Evolutionary conservation across 2,329 filamentous ascomycete genomes (phyloP).

Genomic region (Raffaelea ambrosiae): DNA sequence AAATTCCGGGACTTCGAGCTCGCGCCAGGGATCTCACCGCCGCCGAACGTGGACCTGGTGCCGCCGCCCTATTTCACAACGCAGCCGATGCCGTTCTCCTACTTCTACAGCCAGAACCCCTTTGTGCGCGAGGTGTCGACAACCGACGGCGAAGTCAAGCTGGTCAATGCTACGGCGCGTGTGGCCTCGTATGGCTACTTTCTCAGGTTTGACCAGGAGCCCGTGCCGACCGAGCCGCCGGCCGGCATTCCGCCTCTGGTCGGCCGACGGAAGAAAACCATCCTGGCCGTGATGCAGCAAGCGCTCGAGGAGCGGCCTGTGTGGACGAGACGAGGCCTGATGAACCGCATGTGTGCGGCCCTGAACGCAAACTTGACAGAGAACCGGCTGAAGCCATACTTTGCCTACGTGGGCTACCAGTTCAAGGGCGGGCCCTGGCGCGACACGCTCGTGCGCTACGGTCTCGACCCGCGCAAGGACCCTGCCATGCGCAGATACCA

Average conservation of each 20-base stretch:
- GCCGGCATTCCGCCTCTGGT: conserved; percentile 45
- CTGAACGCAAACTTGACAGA: conserved; percentile 24
- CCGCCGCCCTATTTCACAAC: conserved; percentile 74
- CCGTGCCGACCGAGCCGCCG: conserved; percentile 53
- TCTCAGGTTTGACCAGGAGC: conserved; percentile 51
- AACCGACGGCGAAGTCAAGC: conserved; percentile 39
- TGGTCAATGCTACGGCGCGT: conserved; percentile 49
- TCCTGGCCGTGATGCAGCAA: conserved; percentile 54
- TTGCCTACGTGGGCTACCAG: conserved; percentile 82
- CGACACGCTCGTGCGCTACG: conserved; percentile 77
- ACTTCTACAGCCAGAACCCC: conserved; percentile 79
- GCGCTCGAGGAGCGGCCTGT: conserved; percentile 69
- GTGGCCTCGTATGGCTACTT: conserved; percentile 51
- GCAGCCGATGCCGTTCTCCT: conserved; percentile 65
- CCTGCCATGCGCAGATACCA: conserved; percentile 76
- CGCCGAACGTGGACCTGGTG: conserved; percentile 59
- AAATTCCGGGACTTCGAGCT: conserved; percentile 57
- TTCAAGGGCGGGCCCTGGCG: conserved; percentile 90
- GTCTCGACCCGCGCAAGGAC: conserved; percentile 73
- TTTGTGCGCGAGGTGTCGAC: conserved; percentile 58
- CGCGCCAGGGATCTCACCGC: conserved; percentile 50
- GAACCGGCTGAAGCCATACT: conserved; percentile 60
- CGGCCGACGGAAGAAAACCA: conserved; percentile 51
- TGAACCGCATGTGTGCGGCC: conserved; percentile 57
- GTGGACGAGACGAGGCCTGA: conserved; percentile 75